These are phyloP conservation scores for Petrea volubilis DNA, from an alignment of 257 asterid species.

Conservation along the genomic window DNA sequence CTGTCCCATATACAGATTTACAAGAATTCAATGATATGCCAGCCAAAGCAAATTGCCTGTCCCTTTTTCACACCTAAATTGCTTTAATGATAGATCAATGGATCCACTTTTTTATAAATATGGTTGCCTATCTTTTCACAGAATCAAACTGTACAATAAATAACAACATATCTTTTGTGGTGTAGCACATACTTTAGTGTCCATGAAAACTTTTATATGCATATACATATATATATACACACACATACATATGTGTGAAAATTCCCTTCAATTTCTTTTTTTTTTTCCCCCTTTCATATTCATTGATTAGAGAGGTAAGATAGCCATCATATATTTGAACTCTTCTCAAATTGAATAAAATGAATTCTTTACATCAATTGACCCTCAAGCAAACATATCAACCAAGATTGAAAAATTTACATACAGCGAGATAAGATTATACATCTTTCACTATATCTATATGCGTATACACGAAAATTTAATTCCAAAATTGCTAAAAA, in stretches of 20 bases:
- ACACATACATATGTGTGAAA: no score
- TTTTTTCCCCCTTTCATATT: no score
- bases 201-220: no score
- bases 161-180: neutral
- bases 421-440: slow-evolving; percentile 33
- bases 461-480: slow-evolving; percentile 24
- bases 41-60: neutral
- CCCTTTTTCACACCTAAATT: slow-evolving; percentile 11
- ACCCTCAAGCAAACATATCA: neutral
- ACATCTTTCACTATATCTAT: slow-evolving; percentile 30
- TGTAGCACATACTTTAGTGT: neutral
- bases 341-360: neutral
- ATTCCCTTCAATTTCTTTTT: no score
- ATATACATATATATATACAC: no score
- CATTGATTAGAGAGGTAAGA: no score
- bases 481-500: slow-evolving; percentile 33
- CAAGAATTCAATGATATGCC: neutral
- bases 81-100: slow-evolving; percentile 5
- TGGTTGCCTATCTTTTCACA: neutral
- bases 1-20: neutral
- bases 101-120: neutral
- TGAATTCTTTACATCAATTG: slow-evolving; percentile 5
- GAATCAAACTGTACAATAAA: neutral
- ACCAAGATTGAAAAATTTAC: slow-evolving; percentile 31
- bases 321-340: no score